Conservation (phyloP, 345 rosid species). For the Eucalyptus tenuipes region DNA sequence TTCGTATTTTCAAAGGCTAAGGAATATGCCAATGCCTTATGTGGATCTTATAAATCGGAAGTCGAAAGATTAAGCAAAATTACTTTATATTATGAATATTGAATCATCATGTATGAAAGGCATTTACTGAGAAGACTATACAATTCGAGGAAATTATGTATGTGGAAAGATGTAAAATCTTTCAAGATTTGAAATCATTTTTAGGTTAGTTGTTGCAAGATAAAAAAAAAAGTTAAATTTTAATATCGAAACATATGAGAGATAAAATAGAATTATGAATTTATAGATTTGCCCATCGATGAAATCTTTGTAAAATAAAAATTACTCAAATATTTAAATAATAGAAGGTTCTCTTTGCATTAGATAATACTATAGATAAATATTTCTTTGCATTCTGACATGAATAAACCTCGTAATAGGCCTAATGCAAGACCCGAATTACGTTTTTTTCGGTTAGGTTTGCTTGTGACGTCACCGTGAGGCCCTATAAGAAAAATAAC, state of each 20-base stretch:
- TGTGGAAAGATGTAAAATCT: neutral
- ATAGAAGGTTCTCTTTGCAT: neutral
- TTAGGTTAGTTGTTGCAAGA: neutral
- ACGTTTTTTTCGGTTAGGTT: neutral
- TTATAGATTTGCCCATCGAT: neutral
- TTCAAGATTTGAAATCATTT: too few species aligned
- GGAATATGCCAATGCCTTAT: neutral
- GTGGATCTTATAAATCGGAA: neutral
- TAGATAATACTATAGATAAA: neutral
- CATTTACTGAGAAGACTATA: neutral
- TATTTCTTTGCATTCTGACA: neutral
- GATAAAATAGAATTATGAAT: neutral
- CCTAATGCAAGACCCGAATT: neutral
- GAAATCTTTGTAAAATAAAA: neutral
- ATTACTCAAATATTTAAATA: too few species aligned
- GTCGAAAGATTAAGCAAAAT: neutral
- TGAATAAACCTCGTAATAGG: neutral
- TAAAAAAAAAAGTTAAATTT: too few species aligned
- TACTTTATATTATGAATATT: neutral
- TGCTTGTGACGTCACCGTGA: neutral
- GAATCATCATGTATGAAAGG: neutral
- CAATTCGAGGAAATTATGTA: neutral
- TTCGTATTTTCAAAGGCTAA: neutral
- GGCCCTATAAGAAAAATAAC: neutral
- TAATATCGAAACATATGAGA: too few species aligned